Evolutionary conservation across 1,284 basidiomycete species (phyloP).

Genomic region (Dichomitus squalens): DNA sequence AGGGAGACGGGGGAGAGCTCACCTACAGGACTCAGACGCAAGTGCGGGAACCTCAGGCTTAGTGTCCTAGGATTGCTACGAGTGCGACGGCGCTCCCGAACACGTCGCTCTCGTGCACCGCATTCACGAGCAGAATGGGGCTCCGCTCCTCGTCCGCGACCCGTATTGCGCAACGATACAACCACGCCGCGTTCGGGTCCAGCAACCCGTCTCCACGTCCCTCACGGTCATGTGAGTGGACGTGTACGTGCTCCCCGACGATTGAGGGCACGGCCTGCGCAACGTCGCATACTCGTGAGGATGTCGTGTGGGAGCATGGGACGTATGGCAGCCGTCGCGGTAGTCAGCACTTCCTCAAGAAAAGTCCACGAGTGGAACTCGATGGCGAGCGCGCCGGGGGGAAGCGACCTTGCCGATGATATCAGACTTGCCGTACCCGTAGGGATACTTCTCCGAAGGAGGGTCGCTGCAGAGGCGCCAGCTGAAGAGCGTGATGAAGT

Average conservation of each 20-base stretch:
- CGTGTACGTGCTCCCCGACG: slow-evolving; percentile 51
- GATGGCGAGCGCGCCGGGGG: slow-evolving; percentile 88
- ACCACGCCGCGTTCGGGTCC: slow-evolving; percentile 97
- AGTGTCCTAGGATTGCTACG: slow-evolving; percentile 87
- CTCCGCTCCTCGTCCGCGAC: slow-evolving; percentile 91
- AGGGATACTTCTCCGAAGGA: slow-evolving; percentile 79
- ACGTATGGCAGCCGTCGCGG: slow-evolving; percentile 57
- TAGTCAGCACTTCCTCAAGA: slow-evolving; percentile 66
- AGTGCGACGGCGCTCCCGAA: slow-evolving; percentile 89
- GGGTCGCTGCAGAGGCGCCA: slow-evolving; percentile 87
- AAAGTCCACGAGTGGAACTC: slow-evolving; percentile 91
- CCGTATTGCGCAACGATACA: slow-evolving; percentile 85
- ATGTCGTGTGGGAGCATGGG: slow-evolving; percentile 64
- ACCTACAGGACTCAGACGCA: slow-evolving; percentile 93
- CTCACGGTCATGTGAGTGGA: slow-evolving; percentile 63
- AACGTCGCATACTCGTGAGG: slow-evolving; percentile 56
- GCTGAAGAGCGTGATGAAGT: slow-evolving; percentile 91
- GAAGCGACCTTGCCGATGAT: slow-evolving; percentile 89
- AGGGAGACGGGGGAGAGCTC: slow-evolving; percentile 71
- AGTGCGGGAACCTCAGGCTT: slow-evolving; percentile 80
- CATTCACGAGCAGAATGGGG: slow-evolving; percentile 90
- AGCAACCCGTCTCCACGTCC: slow-evolving; percentile 50
- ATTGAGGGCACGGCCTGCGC: slow-evolving; percentile 53
- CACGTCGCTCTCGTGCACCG: slow-evolving; percentile 93
- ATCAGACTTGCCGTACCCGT: slow-evolving; percentile 94